A percentile compares a stretch with the other conserved stretches of the same genome.
Evolutionary conservation across 768 basidiomycete species (phyloP).

Genomic region (Suillus decipiens): DNA sequence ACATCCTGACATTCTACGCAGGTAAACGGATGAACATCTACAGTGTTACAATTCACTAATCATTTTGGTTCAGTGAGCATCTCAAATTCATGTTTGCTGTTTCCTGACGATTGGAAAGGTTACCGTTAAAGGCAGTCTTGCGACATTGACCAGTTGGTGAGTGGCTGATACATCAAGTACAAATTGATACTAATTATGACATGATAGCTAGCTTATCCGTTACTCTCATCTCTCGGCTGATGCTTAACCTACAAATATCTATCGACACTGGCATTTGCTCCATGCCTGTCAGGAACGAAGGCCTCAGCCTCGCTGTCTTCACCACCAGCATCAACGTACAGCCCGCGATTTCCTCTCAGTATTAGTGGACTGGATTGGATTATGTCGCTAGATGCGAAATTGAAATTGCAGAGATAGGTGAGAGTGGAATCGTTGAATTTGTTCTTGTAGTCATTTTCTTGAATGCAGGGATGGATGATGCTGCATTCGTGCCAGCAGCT

Average conservation of each 20-base stretch:
- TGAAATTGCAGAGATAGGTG: neutral
- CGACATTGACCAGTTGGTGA: conserved; percentile 52
- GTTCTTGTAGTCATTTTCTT: neutral
- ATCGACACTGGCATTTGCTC: conserved; percentile 21
- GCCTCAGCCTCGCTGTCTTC: conserved; percentile 33
- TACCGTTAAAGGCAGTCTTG: conserved; percentile 42
- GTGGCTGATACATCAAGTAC: conserved; percentile 9
- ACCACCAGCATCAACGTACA: neutral
- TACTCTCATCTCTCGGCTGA: conserved; percentile 55
- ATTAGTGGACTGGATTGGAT: neutral
- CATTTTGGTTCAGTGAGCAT: conserved; percentile 11
- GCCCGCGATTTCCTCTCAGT: neutral
- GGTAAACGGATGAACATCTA: conserved; percentile 9
- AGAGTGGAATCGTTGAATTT: neutral
- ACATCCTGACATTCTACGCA: conserved; percentile 45
- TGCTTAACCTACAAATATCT: conserved; percentile 55
- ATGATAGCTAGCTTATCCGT: conserved; percentile 42
- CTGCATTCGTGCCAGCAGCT: neutral
- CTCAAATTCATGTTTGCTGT: neutral
- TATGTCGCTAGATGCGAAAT: neutral
- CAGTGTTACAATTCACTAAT: neutral
- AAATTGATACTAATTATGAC: neutral
- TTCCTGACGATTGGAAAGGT: neutral
- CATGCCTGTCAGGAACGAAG: conserved; percentile 39
- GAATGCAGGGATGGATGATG: neutral